Evolutionary conservation across 1,139 yeast genomes (phyloP), one percentile per base, ranked within the genome.

Genomic region (Saccharomyces hybrid): DNA sequence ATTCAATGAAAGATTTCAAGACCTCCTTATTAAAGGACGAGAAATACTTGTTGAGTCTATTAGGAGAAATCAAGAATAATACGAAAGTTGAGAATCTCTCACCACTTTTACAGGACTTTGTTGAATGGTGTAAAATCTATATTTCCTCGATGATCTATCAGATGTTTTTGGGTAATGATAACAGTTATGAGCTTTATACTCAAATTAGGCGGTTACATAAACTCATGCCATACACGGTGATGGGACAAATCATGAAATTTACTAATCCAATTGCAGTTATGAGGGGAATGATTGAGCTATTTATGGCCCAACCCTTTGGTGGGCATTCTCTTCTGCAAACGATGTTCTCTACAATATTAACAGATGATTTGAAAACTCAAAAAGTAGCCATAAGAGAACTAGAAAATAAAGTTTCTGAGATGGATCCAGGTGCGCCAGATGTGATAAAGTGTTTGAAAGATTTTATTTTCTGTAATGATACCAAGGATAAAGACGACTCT

Each of bases 181-280:
- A 82, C 59, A 83, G 96, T 0, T 80, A 83, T 58, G 96, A 87
- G 61, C 73, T 87, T 64, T 81, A 86, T 60, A 77, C 79, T 6
- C 89, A 88, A 65, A 75, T 87, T 31, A 80, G 80, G 57, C 80
- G 83, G 57, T 73, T 91, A 51, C 96, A 91, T 70, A 72, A 77
- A 34, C 66, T 88, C 57, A 81, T 90, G 72, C 98, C 97, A 0
- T 90, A 90, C 67, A 74, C 79, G 1, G 67, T 90, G 50, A 80
- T 90, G 69, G 83, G 84, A 52, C 88, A 88, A 16, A 84, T 91
- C 32, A 71, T 91, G 61, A 78, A 82, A 63, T 83, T 84, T 60
- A 88, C 97, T 1, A 91, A 91, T 65, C 98, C 98, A 2, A 82
- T 89, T 71, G 81, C 86, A 52, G 83, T 91, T 44, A 81, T 88